Evolutionary conservation across 2,329 filamentous ascomycete genomes (phyloP), one percentile per base, ranked within the genome.

Genomic region (Arthrobotrys entomopaga): DNA sequence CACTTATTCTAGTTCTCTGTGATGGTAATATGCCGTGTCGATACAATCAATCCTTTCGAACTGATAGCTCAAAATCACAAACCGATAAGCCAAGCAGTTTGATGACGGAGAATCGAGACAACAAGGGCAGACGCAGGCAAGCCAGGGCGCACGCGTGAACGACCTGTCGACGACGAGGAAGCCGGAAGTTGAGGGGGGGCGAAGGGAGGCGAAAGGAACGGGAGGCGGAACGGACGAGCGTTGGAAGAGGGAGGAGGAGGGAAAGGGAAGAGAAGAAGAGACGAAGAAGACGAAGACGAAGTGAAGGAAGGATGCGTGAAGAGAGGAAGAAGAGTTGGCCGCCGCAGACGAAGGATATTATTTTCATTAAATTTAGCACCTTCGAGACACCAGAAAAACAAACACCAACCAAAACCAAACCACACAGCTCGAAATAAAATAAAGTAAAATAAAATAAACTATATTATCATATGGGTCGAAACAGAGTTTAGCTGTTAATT

Each of bases 91-190:
- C 65, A 61, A 69, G 56, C 34, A 46, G 42, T 20, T 40, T 24
- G 43, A 29, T 8, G n/a, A 54, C n/a, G 42, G 22, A 16, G 29
- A 48, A 53, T 54, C 56, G 52, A 19, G 61, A 61, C 69, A 56
- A 66, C 66, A 46, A 71, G 66, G 66, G 67, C 69, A 73, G 69
- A 63, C 57, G 58, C 61, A 53, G 50, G 52, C 38, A 38, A n/a
- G 60, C 60, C n/a, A 46, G 65, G 61, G 69, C 66, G 59, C 46
- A 65, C 59, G 66, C 66, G 66, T 64, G 56, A 56, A 63, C 69
- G 65, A 66, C 60, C 61, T 56, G 69, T 66, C 61, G 61, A 66
- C 50, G 40, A 61, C 69, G 64, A 58, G 53, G 64, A 58, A 26
- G 53, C 43, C 13, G 34, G 66, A 71, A 52, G 66, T 34, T 43